These are phyloP conservation scores for Trichoderma aggressivum DNA, from an alignment of 2,329 filamentous ascomycete genomes.

Conservation along the genomic window DNA sequence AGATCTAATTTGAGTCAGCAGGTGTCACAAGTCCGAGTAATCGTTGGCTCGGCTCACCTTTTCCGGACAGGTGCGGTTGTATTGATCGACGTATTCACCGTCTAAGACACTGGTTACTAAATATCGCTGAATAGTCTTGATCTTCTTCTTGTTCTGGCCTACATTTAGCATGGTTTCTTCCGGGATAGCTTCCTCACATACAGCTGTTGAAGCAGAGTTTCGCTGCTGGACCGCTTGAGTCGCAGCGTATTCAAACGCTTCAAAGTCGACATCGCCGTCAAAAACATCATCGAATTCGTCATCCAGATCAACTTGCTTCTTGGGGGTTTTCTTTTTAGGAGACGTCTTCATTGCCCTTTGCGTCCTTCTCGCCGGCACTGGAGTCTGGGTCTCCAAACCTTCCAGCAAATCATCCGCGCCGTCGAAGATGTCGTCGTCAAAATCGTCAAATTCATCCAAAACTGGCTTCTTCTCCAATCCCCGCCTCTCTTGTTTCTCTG, in stretches of 20 bases:
- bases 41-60: constrained; percentile 56
- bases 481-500: not conserved
- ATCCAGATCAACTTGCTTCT: constrained; percentile 22
- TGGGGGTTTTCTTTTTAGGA: constrained; percentile 1
- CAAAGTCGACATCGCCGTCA: constrained; percentile 74
- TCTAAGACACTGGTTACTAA: constrained; percentile 72
- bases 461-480: not conserved
- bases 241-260: constrained; percentile 69
- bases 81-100: constrained; percentile 62
- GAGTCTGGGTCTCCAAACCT: constrained; percentile 24
- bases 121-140: constrained; percentile 81
- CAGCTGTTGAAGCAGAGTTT: constrained; percentile 30
- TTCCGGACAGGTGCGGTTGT: constrained; percentile 59
- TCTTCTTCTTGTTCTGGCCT: constrained; percentile 63
- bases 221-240: constrained; percentile 57
- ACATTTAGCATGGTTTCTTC: constrained; percentile 56
- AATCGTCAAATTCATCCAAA: constrained; percentile 60
- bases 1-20: constrained; percentile 50
- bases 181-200: constrained; percentile 34
- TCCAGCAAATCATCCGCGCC: constrained; percentile 38
- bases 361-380: constrained; percentile 7
- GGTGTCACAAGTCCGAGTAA: not conserved
- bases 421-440: constrained; percentile 59
- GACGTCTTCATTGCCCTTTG: constrained; percentile 1
- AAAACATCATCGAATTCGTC: constrained; percentile 43